Conservation (phyloP, 2,329 filamentous ascomycete genomes). For the Orbilia javanica region DNA sequence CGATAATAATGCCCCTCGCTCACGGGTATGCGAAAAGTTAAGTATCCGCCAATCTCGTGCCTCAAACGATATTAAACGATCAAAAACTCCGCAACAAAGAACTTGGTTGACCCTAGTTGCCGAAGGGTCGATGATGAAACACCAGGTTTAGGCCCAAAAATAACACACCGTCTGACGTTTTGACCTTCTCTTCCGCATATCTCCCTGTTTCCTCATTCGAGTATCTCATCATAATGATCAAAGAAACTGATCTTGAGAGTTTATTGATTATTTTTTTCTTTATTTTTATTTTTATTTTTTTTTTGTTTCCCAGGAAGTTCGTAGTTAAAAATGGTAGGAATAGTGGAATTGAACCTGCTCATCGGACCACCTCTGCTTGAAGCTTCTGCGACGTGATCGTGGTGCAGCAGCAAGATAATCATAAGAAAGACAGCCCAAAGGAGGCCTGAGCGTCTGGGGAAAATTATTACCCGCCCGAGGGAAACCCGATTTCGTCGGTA, state of each 20-base stretch:
- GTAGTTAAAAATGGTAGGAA: conserved; percentile 6
- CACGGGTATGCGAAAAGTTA: conserved; percentile 37
- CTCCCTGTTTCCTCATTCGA: conserved; percentile 21
- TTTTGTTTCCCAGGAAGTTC: neutral
- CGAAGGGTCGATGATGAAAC: conserved; percentile 50
- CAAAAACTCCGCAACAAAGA: conserved; percentile 40
- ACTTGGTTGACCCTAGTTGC: conserved; percentile 48
- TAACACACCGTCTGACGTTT: conserved; percentile 57
- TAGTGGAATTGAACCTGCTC: neutral
- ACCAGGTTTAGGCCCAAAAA: conserved; percentile 45
- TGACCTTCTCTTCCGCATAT: conserved; percentile 53
- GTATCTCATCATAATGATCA: conserved; percentile 16
- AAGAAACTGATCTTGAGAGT: neutral
- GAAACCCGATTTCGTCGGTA: conserved; percentile 28
- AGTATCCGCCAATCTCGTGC: conserved; percentile 56
- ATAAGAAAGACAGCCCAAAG: conserved; percentile 16
- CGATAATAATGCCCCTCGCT: conserved; percentile 46
- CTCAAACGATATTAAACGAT: conserved; percentile 37
- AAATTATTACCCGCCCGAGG: conserved; percentile 52
- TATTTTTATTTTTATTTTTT: too few relatives aligned
- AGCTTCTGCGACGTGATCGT: conserved; percentile 26
- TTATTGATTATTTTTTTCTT: neutral
- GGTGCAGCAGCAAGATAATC: conserved; percentile 27
- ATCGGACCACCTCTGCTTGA: conserved; percentile 22
- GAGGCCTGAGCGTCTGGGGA: conserved; percentile 57